Base-by-base conservation (phyloP, 2,329 filamentous ascomycete genomes). In the Oidium heveae region DNA sequence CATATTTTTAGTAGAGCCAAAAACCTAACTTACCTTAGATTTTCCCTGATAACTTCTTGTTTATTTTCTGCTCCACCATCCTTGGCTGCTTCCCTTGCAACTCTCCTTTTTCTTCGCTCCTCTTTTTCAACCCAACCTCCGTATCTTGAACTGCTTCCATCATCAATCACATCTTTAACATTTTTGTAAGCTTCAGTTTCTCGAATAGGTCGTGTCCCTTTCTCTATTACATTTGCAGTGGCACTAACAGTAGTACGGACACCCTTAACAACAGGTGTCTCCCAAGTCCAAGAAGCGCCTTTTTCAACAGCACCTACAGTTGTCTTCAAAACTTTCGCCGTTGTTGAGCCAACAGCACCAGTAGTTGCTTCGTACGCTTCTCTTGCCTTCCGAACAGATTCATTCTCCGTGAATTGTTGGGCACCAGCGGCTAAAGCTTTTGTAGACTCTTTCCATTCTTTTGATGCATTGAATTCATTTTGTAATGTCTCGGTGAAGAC, bases 391-490 rank as follows among this genome's bases (percentile, higher is more conserved):
- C 86, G 82, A 16, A 98, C 85, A 18, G 82, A 84, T 65, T 95
- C 88, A 64, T 87, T 95, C 70, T 96, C 89, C 34, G 82, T 82
- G 65, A 98, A 91, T 63, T 95, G 81, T 65, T 94, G 83, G 18
- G 89, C 86, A 6, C 84, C 85, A 52, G 85, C 86, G 18, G 86
- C 84, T 44, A 98, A 76, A 60, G 91, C 86, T 71, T 98, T 96
- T 44, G 89, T 98, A 46, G 86, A 94, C 66, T 98, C 91, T 65
- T 98, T 94, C 91, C 91, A 98, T 68, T 98, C 91, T 66, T 96
- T 94, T 16, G 88, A 96, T 54, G 86, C 84, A 68, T 95, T 87
- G 70, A 98, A 94, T 69, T 98, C 91, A 56, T 74, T 76, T 67
- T 86, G 79, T 69, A 98, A 78, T n/a, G 91, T 98, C 66, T 98